Conservation (phyloP, 2,329 filamentous ascomycete species). For the Neonectria sp. region DNA sequence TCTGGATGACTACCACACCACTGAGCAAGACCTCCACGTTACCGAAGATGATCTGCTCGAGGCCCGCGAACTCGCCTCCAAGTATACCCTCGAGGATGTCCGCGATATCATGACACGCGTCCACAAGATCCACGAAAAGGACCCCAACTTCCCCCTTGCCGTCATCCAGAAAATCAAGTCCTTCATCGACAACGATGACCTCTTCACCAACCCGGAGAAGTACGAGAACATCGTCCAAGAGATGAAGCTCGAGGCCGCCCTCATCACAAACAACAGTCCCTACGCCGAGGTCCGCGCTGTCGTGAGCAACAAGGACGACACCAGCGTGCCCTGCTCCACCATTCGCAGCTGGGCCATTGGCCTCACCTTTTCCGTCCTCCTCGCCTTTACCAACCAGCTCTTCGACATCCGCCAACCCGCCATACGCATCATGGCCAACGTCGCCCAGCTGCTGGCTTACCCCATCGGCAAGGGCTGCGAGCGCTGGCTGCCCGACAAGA, state of each 20-base stretch:
- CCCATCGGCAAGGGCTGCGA: constrained; percentile 68
- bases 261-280: constrained; percentile 70
- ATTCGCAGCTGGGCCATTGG: constrained; percentile 70
- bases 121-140: constrained; percentile 58
- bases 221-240: constrained; percentile 65
- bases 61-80: constrained; percentile 60
- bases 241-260: constrained; percentile 69
- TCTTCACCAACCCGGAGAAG: constrained; percentile 62
- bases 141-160: constrained; percentile 59
- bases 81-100: constrained; percentile 60
- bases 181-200: constrained; percentile 61
- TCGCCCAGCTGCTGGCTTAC: constrained; percentile 71
- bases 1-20: constrained; percentile 48
- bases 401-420: constrained; percentile 71
- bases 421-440: constrained; percentile 68
- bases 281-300: constrained; percentile 72
- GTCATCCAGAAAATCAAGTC: constrained; percentile 58
- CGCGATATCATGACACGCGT: constrained; percentile 60
- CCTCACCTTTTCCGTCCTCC: constrained; percentile 63
- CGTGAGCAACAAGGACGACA: constrained; percentile 70
- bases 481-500: constrained; percentile 64
- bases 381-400: constrained; percentile 70
- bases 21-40: constrained; percentile 60
- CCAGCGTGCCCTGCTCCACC: constrained; percentile 65
- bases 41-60: constrained; percentile 63